A percentile compares a stretch with the other conserved stretches of the same genome.
phyloP scores from a whole-genome alignment of 2,329 filamentous ascomycete genomes.

The Akanthomyces uredinophilus region DNA sequence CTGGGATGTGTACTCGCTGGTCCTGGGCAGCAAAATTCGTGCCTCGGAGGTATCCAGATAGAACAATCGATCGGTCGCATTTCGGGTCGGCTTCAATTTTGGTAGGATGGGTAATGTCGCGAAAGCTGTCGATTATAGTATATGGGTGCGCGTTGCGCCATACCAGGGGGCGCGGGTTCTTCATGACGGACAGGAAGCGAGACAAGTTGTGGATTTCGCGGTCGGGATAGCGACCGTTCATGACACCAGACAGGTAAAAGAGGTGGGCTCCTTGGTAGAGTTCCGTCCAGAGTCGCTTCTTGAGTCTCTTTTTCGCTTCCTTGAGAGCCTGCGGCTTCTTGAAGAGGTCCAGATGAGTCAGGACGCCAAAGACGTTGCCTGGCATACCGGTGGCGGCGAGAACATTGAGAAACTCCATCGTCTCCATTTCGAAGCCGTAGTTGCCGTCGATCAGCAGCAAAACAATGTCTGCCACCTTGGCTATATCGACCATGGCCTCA shows the following conservation, averaged over 20 bases:
- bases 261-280: constrained; percentile 94
- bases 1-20: constrained; percentile 86
- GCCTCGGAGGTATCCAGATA: constrained; percentile 90
- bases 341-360: constrained; percentile 95
- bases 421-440: constrained; percentile 99
- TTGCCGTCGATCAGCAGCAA: constrained; percentile 98
- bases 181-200: constrained; percentile 96
- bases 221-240: constrained; percentile 95
- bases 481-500: constrained; percentile 92
- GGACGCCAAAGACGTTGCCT: constrained; percentile 93
- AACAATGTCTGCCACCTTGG: constrained; percentile 96
- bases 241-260: constrained; percentile 93
- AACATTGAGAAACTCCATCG: constrained; percentile 97
- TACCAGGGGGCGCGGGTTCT: constrained; percentile 91
- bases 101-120: constrained; percentile 91
- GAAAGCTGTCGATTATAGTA: constrained; percentile 84
- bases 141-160: constrained; percentile 98
- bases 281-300: constrained; percentile 95
- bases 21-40: constrained; percentile 87
- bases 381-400: constrained; percentile 95
- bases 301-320: constrained; percentile 91
- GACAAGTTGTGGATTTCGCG: constrained; percentile 94
- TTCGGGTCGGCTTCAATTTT: constrained; percentile 82
- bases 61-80: constrained; percentile 82
- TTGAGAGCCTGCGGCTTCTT: constrained; percentile 87